phyloP scores from a whole-genome alignment of 768 basidiomycete genomes.

The Pleurotus djamor region DNA sequence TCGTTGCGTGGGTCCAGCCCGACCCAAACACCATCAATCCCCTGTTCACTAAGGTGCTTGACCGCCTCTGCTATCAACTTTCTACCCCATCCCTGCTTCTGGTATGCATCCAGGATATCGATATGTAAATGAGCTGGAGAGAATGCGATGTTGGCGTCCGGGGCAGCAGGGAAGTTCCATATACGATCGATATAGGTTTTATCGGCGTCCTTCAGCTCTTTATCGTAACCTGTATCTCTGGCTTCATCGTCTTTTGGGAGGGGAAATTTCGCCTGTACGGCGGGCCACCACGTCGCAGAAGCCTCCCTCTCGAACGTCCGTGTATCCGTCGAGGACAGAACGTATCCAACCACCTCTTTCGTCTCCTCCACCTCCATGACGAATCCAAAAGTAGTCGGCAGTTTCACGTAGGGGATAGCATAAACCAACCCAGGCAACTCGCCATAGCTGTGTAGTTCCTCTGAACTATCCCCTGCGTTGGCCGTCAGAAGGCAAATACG shows the following conservation, averaged over 20 bases:
- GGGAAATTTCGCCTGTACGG: constrained; percentile 54
- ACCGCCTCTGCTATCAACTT: constrained; percentile 56
- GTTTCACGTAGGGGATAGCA: constrained; percentile 72
- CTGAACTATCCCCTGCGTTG: constrained; percentile 67
- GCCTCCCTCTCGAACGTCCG: constrained; percentile 58
- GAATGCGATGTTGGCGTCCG: constrained; percentile 56
- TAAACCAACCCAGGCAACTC: constrained; percentile 73
- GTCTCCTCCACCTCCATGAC: constrained; percentile 57
- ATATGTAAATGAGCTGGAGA: constrained; percentile 79
- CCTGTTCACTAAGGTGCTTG: constrained; percentile 46
- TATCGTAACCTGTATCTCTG: constrained; percentile 40
- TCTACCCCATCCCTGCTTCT: constrained; percentile 70
- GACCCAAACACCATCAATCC: constrained; percentile 59
- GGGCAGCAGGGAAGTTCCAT: constrained; percentile 32
- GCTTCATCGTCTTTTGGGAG: constrained; percentile 26
- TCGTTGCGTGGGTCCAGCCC: constrained; percentile 66
- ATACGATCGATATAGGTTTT: not conserved
- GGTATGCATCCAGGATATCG: constrained; percentile 64
- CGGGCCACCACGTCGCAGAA: constrained; percentile 63
- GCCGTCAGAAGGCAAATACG: constrained; percentile 75
- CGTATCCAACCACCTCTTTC: constrained; percentile 65
- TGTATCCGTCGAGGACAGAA: constrained; percentile 67
- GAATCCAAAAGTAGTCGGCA: constrained; percentile 71
- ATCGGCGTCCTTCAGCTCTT: constrained; percentile 29
- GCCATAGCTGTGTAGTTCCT: constrained; percentile 52